phyloP scores from a whole-genome alignment of 2,329 filamentous ascomycete species.

The Xylariaceae sp. region DNA sequence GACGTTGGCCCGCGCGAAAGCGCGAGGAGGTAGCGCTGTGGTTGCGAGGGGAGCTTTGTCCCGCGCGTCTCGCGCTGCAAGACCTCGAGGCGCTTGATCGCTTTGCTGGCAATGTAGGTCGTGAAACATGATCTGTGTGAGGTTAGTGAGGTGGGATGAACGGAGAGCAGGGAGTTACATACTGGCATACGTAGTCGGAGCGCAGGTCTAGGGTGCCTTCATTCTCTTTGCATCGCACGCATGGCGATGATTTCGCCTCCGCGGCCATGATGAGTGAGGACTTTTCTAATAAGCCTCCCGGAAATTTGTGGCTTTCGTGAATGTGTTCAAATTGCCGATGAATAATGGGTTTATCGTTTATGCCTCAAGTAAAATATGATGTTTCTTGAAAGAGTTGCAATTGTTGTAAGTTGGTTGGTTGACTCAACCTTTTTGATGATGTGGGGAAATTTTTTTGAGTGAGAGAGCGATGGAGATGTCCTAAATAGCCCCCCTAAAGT shows the following conservation, averaged over 20 bases:
- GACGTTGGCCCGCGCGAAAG: conserved; percentile 82
- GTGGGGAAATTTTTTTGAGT: conserved; percentile 3
- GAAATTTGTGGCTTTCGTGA: too few species aligned
- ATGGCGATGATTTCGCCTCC: conserved; percentile 19
- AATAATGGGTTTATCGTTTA: too few species aligned
- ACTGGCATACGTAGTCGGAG: conserved; percentile 30
- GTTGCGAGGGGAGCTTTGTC: conserved; percentile 29
- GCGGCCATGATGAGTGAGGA: conserved; percentile 16
- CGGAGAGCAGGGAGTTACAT: conserved; percentile 2
- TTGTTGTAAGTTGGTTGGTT: neutral
- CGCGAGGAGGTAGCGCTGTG: conserved; percentile 62
- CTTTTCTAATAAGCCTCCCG: neutral
- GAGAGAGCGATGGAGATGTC: too few species aligned
- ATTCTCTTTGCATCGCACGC: conserved; percentile 33
- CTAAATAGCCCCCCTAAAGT: conserved; percentile 2
- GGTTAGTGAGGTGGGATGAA: neutral
- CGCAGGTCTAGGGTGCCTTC: conserved; percentile 31
- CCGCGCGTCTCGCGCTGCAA: conserved; percentile 45
- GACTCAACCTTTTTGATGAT: conserved; percentile 8
- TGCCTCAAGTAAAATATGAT: too few species aligned
- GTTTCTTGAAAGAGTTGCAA: neutral
- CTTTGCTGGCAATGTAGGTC: conserved; percentile 71
- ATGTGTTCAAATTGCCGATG: too few species aligned
- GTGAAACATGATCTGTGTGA: conserved; percentile 64
- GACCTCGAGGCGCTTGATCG: conserved; percentile 62